Evolutionary conservation across 495 filamentous ascomycete genomes (phyloP), one percentile per base, ranked within the genome.

Genomic region (Choiromyces venosus): DNA sequence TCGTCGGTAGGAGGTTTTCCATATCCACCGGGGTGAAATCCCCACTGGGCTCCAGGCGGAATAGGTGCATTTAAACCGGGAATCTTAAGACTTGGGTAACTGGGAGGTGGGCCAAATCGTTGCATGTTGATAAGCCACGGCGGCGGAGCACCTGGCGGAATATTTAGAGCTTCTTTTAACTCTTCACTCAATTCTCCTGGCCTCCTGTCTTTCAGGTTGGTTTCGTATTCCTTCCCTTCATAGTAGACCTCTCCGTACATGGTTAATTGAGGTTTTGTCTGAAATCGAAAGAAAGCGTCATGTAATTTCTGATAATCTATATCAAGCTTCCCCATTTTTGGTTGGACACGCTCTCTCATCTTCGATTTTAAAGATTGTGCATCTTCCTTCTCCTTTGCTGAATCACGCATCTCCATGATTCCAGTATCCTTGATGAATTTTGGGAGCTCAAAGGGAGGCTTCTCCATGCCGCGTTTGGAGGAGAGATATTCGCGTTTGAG

Each of bases 51-150:
- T n/a, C 95, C 95, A n/a, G 91, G 87, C 6, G 95, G 95, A 10
- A 93, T 91, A 5, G 95, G 93, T n/a, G 94, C 93, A 83, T 97
- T 99, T 33, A 99, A 86, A 38, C 95, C 95, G 9, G 95, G 92
- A 67, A 99, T 93, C 81, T 94, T 97, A 64, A 97, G 85, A 29
- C 91, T 90, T 33, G 95, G 92, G 82, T 99, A 99, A 10, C 91
- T 93, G 12, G 95, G 94, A 0, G 95, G 95, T 2, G 93, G 93
- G 2, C 95, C 95, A 77, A 92, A 92, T 76, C 94, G 89, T 81
- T 99, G 95, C 83, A 96, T 92, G 82, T 96, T 96, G 79, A 99
- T 94, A 66, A 98, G 88, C 95, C 95, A 99, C 37, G 95, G 95
- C 25, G 95, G 94, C 29, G 95, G 95, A 21, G 92, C 93, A 70